These are phyloP conservation scores for Myochromella boudieri DNA, from an alignment of 768 basidiomycete species.

Conservation along the genomic window DNA sequence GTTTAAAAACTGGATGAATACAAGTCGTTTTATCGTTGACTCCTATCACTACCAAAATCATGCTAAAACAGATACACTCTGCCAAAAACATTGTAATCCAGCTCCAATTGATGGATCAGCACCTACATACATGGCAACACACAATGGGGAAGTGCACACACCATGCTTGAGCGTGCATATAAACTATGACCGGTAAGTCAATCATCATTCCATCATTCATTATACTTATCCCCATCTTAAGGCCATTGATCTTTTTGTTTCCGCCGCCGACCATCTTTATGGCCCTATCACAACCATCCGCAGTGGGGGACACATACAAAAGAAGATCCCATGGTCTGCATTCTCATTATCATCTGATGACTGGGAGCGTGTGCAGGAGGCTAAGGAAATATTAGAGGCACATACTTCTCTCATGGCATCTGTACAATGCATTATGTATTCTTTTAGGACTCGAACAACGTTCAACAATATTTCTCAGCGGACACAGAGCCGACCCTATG, in stretches of 20 bases:
- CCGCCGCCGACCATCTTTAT: neutral
- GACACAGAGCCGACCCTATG: constrained; percentile 24
- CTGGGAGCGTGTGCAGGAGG: constrained; percentile 7
- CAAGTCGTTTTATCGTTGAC: no score
- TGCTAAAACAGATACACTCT: no score
- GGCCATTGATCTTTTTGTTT: constrained; percentile 12
- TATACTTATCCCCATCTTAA: no score
- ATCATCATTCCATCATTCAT: no score
- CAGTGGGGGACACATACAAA: neutral
- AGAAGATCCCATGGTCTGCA: constrained; percentile 8
- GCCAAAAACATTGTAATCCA: no score
- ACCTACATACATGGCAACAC: no score
- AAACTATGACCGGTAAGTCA: no score
- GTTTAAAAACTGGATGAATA: no score
- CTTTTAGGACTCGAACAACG: constrained; percentile 19
- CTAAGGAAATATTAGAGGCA: constrained; percentile 3
- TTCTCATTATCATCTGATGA: constrained; percentile 5
- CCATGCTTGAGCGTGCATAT: no score
- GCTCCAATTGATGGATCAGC: no score
- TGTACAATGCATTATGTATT: neutral
- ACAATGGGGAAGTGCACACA: no score
- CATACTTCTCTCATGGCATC: neutral
- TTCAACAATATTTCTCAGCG: constrained; percentile 22
- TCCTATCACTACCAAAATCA: no score
- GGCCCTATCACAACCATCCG: constrained; percentile 11